Percentiles rank a stretch among this genome's conserved stretches.
Conservation (phyloP, 2,329 filamentous ascomycete species). For the Pseudogymnoascus sp. region DNA sequence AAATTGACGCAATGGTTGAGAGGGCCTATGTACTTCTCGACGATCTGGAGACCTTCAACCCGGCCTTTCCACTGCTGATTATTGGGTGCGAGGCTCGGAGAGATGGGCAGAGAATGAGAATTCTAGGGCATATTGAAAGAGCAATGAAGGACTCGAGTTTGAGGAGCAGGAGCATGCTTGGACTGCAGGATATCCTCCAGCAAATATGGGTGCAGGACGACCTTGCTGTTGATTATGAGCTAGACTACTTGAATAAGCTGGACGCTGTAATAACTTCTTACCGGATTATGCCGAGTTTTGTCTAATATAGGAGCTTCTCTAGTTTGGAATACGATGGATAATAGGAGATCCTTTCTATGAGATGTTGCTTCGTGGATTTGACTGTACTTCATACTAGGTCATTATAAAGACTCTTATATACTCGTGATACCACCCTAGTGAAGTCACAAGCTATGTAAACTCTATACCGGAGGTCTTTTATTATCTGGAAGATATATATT, state of each 20-base stretch:
- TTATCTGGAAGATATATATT: not conserved
- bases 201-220: constrained; percentile 17
- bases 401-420: not conserved
- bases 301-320: constrained; percentile 13
- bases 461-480: no score
- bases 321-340: constrained; percentile 12
- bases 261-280: constrained; percentile 16
- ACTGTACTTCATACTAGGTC: not conserved
- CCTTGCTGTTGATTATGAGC: constrained; percentile 16
- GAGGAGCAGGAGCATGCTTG: constrained; percentile 12
- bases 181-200: constrained; percentile 13
- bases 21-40: constrained; percentile 18
- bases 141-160: constrained; percentile 13
- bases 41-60: constrained; percentile 21
- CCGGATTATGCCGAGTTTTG: constrained; percentile 16
- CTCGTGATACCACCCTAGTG: not conserved
- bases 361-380: not conserved
- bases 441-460: not conserved
- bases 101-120: constrained; percentile 21
- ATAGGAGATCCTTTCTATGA: not conserved
- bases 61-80: constrained; percentile 25
- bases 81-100: constrained; percentile 25
- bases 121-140: constrained; percentile 17
- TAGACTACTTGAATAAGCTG: constrained; percentile 14
- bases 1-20: constrained; percentile 18